These are phyloP conservation scores for Ramularia endophylla DNA, from an alignment of 2,329 filamentous ascomycete genomes.

Conservation along the genomic window DNA sequence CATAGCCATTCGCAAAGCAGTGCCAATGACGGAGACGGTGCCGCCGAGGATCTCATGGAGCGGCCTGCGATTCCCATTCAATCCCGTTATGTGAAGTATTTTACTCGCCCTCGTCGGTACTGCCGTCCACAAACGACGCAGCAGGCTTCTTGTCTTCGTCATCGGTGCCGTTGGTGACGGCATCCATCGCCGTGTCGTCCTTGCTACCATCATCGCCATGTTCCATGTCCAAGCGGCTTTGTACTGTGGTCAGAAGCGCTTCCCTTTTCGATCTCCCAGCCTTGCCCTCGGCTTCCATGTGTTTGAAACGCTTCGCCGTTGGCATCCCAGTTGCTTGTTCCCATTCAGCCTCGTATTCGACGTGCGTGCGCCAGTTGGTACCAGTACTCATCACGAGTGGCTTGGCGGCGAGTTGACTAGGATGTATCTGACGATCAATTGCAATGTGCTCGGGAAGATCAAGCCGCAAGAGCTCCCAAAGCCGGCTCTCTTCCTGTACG, in stretches of 20 bases:
- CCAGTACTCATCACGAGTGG: slow-evolving; percentile 8
- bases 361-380: slow-evolving; percentile 44
- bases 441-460: slow-evolving; percentile 12
- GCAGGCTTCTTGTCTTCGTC: no score
- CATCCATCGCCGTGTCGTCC: no score
- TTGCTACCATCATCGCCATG: no score
- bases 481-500: slow-evolving; percentile 38
- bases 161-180: no score
- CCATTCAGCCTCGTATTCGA: slow-evolving; percentile 46
- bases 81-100: no score
- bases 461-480: slow-evolving; percentile 41
- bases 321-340: slow-evolving; percentile 28
- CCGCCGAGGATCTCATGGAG: no score
- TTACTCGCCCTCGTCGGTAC: no score
- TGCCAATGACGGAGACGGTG: no score
- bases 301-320: neutral
- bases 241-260: neutral
- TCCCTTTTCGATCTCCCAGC: neutral
- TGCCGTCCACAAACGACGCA: no score
- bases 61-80: no score
- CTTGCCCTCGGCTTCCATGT: neutral
- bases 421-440: slow-evolving; percentile 27
- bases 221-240: no score
- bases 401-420: slow-evolving; percentile 22
- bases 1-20: no score